Base-by-base conservation (phyloP, 805 yeast genomes). In the Pichia insulana region DNA sequence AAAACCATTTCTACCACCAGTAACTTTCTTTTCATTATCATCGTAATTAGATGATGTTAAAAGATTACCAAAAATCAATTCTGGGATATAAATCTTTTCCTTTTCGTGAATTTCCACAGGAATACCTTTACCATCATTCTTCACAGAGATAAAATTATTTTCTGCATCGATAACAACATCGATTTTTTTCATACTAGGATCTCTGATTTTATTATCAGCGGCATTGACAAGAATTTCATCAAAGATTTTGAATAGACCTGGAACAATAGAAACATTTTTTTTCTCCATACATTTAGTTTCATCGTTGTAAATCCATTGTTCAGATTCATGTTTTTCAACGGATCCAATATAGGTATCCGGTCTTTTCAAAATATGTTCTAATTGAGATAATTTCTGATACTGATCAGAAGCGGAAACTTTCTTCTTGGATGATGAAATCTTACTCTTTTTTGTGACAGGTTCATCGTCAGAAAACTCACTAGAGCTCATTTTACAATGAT, bases 321-420 rank as follows among this genome's bases (percentile, higher is more conserved):
- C 78, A 41, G 82, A 74, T 43, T 78, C 81, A 41, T 83, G 78
- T 41, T 73, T 75, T 64, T 92, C 99, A 19, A 89, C 83, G 2
- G 97, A 88, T 6, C 99, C 99, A 53, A 92, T 81, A 64, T 92
- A 92, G 10, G 98, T 90, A 62, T 92, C 99, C 1, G 99, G 99
- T 63, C 99, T 81, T 62, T 88, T 88, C 56, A 92, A 70, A 44
- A 92, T 90, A 70, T 92, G 99, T 58, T 92, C 97, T 55, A 92
- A 71, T 64, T 90, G 99, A 3, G 96, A 81, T 37, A 92, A 78
- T 67, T 85, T 86, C 64, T 90, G 97, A 65, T 92, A 92, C 54
- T 85, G 88, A 41, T 83, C 83, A 5, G 80, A 73, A 7, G 78
- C 80, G 9, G 56, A 50, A 2, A 43, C 17, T 34, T 52, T 55